These are phyloP conservation scores for Chlamydomonas incerta DNA, from an alignment of 139 green algal genomes.

Conservation along the genomic window DNA sequence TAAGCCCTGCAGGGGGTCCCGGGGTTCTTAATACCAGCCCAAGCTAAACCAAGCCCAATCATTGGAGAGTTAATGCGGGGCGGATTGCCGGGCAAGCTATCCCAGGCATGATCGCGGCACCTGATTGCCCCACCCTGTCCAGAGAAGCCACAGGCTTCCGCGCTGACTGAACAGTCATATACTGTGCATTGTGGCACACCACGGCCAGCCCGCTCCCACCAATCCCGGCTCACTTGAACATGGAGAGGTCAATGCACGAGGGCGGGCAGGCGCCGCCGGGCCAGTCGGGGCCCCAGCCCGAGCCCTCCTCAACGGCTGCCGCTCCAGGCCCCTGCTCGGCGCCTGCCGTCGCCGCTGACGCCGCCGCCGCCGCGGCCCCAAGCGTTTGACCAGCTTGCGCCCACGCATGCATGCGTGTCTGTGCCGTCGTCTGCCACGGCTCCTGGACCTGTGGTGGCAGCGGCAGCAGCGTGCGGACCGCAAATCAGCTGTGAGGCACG, in stretches of 20 bases:
- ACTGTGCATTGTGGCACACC: too few relatives aligned
- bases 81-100: too few relatives aligned
- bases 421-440: neutral
- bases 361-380: neutral
- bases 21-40: too few relatives aligned
- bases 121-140: too few relatives aligned
- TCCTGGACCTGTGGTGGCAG: too few relatives aligned
- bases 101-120: too few relatives aligned
- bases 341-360: neutral
- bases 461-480: neutral
- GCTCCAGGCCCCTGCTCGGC: neutral
- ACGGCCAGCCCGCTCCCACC: neutral
- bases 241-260: conserved; percentile 8
- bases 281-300: conserved; percentile 1
- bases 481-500: too few relatives aligned
- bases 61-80: too few relatives aligned
- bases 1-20: neutral
- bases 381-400: neutral
- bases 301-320: neutral
- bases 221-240: neutral
- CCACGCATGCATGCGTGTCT: neutral
- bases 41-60: too few relatives aligned
- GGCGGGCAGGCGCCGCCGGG: neutral
- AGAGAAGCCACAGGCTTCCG: too few relatives aligned
- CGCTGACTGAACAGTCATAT: too few relatives aligned